Evolutionary conservation across 2,329 filamentous ascomycete species (phyloP), one percentile per base, ranked within the genome.

Genomic region (Teratosphaeria gauchensis): DNA sequence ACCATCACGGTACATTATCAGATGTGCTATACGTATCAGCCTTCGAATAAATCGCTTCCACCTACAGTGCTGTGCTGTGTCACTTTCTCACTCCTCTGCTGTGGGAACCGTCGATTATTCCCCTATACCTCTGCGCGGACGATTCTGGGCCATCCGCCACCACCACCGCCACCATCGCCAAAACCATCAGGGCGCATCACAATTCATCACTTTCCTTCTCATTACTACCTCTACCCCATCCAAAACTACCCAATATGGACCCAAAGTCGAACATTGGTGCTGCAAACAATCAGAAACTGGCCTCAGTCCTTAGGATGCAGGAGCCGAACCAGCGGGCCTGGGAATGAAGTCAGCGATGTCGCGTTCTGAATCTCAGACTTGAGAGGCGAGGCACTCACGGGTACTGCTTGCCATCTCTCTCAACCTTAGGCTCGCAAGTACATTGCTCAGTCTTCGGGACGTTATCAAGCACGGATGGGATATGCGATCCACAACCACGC

Each of bases 391-490:
- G 31, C 19, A 30, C 52, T 53, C 19, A 55, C 59, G 86, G 86
- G 67, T 88, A 89, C 67, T 79, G 66, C 66, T 81, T 82, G 53
- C 84, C 84, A 58, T 82, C 79, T 48, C 77, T 76, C 68, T 84
- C 80, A 62, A 88, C 76, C 69, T 82, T 82, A 31, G 86, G 86
- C 65, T 80, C 76, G 70, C 87, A 90, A 28, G 75, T 77, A 76
- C 87, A 90, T 74, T 85, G 82, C 48, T 88, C 77, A 5, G 76
- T 72, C 38, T 77, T 74, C 4, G 84, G 78, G 51, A 89, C 71
- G 30, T 71, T 67, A 70, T 85, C 82, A 76, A 90, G 82, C 65
- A 89, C 85, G 74, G 64, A 87, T 76, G 74, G 88, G 83, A 68
- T 63, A 61, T 69, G 68, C 12, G 59, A 55, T 31, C 69, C 70